These are phyloP conservation scores for Penicillium sp. DNA, from an alignment of 2,329 filamentous ascomycete species.

Conservation along the genomic window DNA sequence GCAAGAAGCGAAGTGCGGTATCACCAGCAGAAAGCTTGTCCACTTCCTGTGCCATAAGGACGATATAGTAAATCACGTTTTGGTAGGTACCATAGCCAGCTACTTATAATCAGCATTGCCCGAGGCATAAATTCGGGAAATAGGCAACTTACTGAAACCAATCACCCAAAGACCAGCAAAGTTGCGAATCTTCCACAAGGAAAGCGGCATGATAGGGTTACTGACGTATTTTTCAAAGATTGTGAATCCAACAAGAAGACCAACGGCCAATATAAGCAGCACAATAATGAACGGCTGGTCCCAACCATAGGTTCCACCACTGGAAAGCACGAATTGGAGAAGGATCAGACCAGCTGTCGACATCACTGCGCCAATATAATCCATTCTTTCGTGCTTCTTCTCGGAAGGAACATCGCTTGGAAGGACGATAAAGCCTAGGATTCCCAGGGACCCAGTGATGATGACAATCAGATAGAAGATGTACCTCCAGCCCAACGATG, in stretches of 20 bases:
- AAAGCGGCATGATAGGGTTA: constrained; percentile 50
- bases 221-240: constrained; percentile 46
- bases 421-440: constrained; percentile 38
- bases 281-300: constrained; percentile 48
- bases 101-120: constrained; percentile 15
- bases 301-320: constrained; percentile 50
- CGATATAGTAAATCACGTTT: constrained; percentile 46
- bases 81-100: constrained; percentile 47
- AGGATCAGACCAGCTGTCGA: constrained; percentile 47
- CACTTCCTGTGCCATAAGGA: constrained; percentile 44
- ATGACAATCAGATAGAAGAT: constrained; percentile 41
- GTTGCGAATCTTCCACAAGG: constrained; percentile 48
- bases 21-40: constrained; percentile 41
- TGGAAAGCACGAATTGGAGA: constrained; percentile 48
- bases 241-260: constrained; percentile 41
- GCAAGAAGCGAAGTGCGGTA: constrained; percentile 44
- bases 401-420: constrained; percentile 41
- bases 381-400: constrained; percentile 38
- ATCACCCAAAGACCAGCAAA: constrained; percentile 49
- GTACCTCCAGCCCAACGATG: constrained; percentile 42
- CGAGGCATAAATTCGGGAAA: too few relatives aligned
- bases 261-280: constrained; percentile 41
- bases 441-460: constrained; percentile 33
- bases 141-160: constrained; percentile 38
- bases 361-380: constrained; percentile 44